These are phyloP conservation scores for Cichorium intybus DNA, from an alignment of 140 eudicot species.

Conservation along the genomic window DNA sequence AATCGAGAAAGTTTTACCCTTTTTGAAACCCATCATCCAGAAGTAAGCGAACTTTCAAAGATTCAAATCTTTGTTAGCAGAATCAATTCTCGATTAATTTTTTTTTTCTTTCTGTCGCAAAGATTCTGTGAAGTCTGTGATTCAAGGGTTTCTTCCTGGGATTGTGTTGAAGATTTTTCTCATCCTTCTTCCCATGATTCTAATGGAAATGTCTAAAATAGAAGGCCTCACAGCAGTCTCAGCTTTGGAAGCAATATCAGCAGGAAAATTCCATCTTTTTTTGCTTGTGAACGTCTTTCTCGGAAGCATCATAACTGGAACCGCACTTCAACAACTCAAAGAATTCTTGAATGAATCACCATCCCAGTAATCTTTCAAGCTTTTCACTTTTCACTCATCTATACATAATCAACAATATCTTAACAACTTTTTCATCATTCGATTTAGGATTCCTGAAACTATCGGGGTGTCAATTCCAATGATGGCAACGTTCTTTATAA, in stretches of 20 bases:
- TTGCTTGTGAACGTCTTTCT: slow-evolving; percentile 89
- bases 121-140: slow-evolving; percentile 41
- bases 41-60: slow-evolving; percentile 39
- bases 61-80: neutral
- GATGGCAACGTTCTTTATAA: slow-evolving; percentile 91
- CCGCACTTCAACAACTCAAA: slow-evolving; percentile 88
- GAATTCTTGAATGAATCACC: slow-evolving; percentile 60
- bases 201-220: slow-evolving; percentile 82
- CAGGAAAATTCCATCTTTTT: slow-evolving; percentile 67
- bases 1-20: slow-evolving; percentile 75
- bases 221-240: slow-evolving; percentile 81
- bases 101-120: slow-evolving; percentile 32
- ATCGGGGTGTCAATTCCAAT: slow-evolving; percentile 85
- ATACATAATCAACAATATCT: neutral
- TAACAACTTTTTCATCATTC: slow-evolving; percentile 3
- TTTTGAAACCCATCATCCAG: slow-evolving; percentile 63
- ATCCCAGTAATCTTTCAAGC: slow-evolving; percentile 53
- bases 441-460: slow-evolving; percentile 77
- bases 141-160: slow-evolving; percentile 97
- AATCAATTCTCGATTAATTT: neutral
- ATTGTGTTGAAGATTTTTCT: slow-evolving; percentile 83
- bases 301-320: slow-evolving; percentile 83
- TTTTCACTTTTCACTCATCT: neutral
- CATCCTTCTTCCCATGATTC: slow-evolving; percentile 66
- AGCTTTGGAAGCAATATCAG: too few relatives aligned